Evolutionary conservation across 257 asterid species (phyloP), one percentile per base, ranked within the genome.

Genomic region (Rauvolfia tetraphylla): DNA sequence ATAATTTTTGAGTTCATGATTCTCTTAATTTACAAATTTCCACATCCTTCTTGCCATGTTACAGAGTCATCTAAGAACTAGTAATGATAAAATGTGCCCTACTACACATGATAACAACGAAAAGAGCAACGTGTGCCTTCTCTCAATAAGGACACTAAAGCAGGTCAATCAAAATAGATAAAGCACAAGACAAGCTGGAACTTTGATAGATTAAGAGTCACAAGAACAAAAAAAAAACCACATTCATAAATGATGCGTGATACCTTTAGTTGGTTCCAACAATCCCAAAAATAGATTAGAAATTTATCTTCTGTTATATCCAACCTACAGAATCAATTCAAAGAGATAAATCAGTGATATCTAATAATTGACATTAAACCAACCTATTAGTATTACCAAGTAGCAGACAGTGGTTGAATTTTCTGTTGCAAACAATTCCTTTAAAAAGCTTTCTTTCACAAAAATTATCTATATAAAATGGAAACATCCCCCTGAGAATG

Each of bases 251-350:
- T 62, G 76, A 27, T 44, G 65, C 39, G 68, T 63, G 71, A 77
- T 86, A 90, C 98, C 94, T 88, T 88, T 79, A 91, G 86, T 81
- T 86, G 89, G 83, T 88, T 83, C 97, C 96, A 93, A 78, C 96
- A 89, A 76, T 85, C 95, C 97, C 97, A 90, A 72, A 93, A 93
- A 79, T 91, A 90, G 68, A 79, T 81, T 68, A 93, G 88, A 83
- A 93, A 93, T 59, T 91, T 91, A 61, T 93, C 97, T 87, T 88
- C 90, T 49, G 95, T 76, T 87, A 93, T 89, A 88, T 93, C 98
- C 85, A 80, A 75, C 90, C 98, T 93, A 83, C 69, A 79, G 72
- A 80, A 70, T 61, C 76, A 38, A 75, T 67, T 77, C 80, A 73
- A 85, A 79, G 78, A 75, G 68, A 80, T 81, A 73, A 53, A n/a